These are phyloP conservation scores for Arthroderma uncinatum DNA, from an alignment of 2,329 filamentous ascomycete genomes.

Conservation along the genomic window DNA sequence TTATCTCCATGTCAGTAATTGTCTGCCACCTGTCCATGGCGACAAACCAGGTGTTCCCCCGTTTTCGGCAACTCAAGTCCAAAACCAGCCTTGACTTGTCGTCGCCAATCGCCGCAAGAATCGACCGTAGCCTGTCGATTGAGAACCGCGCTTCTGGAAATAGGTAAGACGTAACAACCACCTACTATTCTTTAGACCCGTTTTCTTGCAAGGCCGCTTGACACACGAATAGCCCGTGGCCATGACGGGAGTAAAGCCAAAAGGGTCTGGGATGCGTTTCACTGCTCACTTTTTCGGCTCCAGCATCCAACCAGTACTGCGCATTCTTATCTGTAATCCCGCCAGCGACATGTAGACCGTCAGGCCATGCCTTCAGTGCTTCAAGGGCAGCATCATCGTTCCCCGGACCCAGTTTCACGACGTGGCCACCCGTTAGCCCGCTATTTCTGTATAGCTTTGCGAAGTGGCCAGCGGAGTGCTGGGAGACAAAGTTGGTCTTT, in stretches of 20 bases:
- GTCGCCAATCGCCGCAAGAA: constrained; percentile 60
- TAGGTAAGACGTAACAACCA: constrained; percentile 92
- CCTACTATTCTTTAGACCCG: constrained; percentile 45
- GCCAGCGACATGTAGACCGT: constrained; percentile 79
- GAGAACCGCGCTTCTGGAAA: constrained; percentile 80
- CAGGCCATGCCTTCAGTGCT: constrained; percentile 67
- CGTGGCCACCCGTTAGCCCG: constrained; percentile 67
- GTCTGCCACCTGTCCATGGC: constrained; percentile 99
- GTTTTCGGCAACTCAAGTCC: constrained; percentile 79
- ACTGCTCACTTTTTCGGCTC: constrained; percentile 69
- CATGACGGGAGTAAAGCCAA: not conserved
- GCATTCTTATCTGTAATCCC: constrained; percentile 84
- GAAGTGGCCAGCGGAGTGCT: constrained; percentile 69
- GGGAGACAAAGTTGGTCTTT: constrained; percentile 86
- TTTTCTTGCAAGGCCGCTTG: not conserved
- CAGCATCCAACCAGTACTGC: constrained; percentile 69
- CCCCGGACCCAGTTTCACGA: constrained; percentile 89
- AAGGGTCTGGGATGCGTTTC: not conserved
- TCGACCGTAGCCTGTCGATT: constrained; percentile 59
- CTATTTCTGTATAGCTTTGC: constrained; percentile 69
- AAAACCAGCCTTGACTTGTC: constrained; percentile 79
- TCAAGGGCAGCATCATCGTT: constrained; percentile 71
- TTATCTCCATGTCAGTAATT: constrained; percentile 91
- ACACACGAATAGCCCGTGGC: not conserved
- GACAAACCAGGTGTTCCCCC: constrained; percentile 76